Conservation (phyloP, 1,284 basidiomycete species). For the Taiwanofungus camphoratus region DNA sequence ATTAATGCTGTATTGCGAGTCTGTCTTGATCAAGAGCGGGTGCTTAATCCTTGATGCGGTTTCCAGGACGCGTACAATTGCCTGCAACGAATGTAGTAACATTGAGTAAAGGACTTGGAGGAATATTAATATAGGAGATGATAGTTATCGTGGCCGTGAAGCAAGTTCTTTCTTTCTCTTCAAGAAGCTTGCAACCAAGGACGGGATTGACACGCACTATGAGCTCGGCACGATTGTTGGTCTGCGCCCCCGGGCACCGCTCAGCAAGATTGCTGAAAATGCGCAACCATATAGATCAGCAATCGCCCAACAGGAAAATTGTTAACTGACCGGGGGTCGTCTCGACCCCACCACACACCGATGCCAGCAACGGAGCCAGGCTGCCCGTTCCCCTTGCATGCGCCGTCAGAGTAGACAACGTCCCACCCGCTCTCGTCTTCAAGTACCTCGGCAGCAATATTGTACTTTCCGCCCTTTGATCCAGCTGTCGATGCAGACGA, state of each 20-base stretch:
- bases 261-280: conserved; percentile 70
- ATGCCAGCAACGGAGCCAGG: conserved; percentile 56
- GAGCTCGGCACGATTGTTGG: conserved; percentile 85
- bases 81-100: conserved; percentile 37
- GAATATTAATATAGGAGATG: neutral
- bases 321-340: conserved; percentile 49
- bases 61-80: conserved; percentile 70
- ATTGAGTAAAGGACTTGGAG: neutral
- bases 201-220: conserved; percentile 63
- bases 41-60: conserved; percentile 47
- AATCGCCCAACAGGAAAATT: neutral
- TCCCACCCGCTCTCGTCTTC: conserved; percentile 28
- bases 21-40: conserved; percentile 65
- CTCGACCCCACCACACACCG: conserved; percentile 71
- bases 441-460: conserved; percentile 11
- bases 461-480: neutral
- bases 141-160: too few species aligned
- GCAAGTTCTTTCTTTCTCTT: too few species aligned
- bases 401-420: conserved; percentile 77
- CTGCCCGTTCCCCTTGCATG: conserved; percentile 73
- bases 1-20: conserved; percentile 71
- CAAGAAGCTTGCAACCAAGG: too few species aligned
- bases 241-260: conserved; percentile 77
- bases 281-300: conserved; percentile 3
- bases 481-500: neutral